Evolutionary conservation across 345 rosid genomes (phyloP).

Genomic region (Dipteronia sinensis): DNA sequence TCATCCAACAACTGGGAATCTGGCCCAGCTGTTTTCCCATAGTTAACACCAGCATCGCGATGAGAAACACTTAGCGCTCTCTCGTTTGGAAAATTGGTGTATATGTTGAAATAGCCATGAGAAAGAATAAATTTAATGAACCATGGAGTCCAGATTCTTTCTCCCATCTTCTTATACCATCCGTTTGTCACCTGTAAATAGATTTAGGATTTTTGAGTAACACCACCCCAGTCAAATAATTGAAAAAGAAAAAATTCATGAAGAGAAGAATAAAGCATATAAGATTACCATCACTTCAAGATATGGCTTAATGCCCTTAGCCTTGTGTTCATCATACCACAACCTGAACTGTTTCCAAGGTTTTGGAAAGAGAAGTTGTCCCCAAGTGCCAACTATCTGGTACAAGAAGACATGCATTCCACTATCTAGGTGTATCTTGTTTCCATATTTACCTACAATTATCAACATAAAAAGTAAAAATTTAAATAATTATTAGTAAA

Average conservation of each 20-base stretch:
- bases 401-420: conserved; percentile 69
- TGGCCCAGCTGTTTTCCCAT: conserved; percentile 81
- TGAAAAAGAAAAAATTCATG: background rate
- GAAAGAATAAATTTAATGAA: conserved; percentile 82
- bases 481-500: background rate
- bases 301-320: conserved; percentile 74
- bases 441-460: conserved; percentile 81
- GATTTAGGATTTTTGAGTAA: conserved; percentile 4
- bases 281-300: conserved; percentile 89
- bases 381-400: conserved; percentile 97
- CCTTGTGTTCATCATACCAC: conserved; percentile 89
- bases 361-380: conserved; percentile 93
- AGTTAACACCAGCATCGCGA: conserved; percentile 94
- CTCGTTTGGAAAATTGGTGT: conserved; percentile 67
- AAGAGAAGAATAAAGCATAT: background rate
- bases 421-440: conserved; percentile 57
- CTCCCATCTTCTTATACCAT: conserved; percentile 93
- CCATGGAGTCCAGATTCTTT: conserved; percentile 99
- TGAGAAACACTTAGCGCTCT: conserved; percentile 87
- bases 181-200: conserved; percentile 72
- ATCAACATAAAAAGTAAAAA: conserved; percentile 24
- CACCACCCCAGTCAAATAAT: conserved; percentile 5
- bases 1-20: conserved; percentile 70
- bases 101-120: conserved; percentile 84
- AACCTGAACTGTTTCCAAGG: conserved; percentile 97